Evolutionary conservation across 2,329 filamentous ascomycete genomes (phyloP).

Genomic region (Diaporthe sp.): DNA sequence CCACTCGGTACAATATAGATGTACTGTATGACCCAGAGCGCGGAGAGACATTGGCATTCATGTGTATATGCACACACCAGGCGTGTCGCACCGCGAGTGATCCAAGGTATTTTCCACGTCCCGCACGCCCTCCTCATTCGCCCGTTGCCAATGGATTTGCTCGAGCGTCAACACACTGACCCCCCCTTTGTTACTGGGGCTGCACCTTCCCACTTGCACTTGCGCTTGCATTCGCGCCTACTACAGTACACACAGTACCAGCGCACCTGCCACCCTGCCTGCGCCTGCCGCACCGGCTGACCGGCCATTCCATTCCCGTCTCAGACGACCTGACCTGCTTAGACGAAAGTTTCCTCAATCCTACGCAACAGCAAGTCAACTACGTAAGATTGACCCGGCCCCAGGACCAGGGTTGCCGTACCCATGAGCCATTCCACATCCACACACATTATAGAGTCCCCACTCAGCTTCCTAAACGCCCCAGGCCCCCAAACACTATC

Average conservation of each 20-base stretch:
- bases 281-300: neutral
- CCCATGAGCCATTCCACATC: too few relatives aligned
- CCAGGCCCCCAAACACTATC: too few relatives aligned
- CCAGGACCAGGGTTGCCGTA: neutral
- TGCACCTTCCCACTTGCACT: constrained; percentile 2
- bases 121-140: neutral
- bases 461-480: too few relatives aligned
- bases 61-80: neutral
- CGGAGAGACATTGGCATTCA: neutral
- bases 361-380: neutral
- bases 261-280: neutral
- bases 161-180: neutral
- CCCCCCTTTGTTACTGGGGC: neutral
- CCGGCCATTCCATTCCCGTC: constrained; percentile 15
- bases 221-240: constrained; percentile 22
- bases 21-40: neutral
- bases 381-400: constrained; percentile 24
- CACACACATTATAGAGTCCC: too few relatives aligned
- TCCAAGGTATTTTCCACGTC: neutral
- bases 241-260: too few relatives aligned
- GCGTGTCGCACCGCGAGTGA: neutral
- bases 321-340: neutral
- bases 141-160: neutral
- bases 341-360: constrained; percentile 6
- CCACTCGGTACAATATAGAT: neutral